Evolutionary conservation across 1,284 basidiomycete species (phyloP).

Genomic region (Malassezia equina): DNA sequence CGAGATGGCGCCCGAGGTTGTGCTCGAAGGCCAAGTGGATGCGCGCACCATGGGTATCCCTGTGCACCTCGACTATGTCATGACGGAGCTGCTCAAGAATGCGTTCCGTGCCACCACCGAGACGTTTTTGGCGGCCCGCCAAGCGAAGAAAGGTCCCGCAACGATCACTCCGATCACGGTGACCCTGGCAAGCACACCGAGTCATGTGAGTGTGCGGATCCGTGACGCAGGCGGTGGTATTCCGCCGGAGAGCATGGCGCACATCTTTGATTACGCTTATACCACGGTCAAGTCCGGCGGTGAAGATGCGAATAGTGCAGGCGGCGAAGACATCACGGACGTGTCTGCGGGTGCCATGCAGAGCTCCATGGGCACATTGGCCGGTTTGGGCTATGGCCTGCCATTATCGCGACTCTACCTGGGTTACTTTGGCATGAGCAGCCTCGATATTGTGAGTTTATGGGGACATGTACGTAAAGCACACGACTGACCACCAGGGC

Average conservation of each 20-base stretch:
- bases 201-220: constrained; percentile 65
- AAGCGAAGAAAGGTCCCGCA: neutral
- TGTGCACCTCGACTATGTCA: constrained; percentile 76
- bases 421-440: constrained; percentile 38
- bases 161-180: constrained; percentile 58
- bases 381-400: constrained; percentile 60
- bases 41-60: constrained; percentile 61
- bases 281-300: constrained; percentile 61
- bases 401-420: constrained; percentile 76
- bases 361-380: constrained; percentile 64
- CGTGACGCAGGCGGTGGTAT: constrained; percentile 79
- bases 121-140: constrained; percentile 13
- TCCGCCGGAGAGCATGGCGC: constrained; percentile 60
- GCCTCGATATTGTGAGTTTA: constrained; percentile 20
- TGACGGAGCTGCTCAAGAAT: constrained; percentile 61
- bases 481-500: constrained; percentile 19
- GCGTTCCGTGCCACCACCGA: constrained; percentile 67
- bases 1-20: constrained; percentile 57
- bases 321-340: constrained; percentile 56
- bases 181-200: constrained; percentile 58
- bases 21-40: constrained; percentile 25
- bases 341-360: constrained; percentile 59
- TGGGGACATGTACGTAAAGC: constrained; percentile 19
- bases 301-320: constrained; percentile 63
- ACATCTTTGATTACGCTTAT: constrained; percentile 81